Percentiles rank a stretch among this genome's conserved stretches.
These are phyloP conservation scores for Stachybotrys chlorohalonatus DNA, from an alignment of 2,329 filamentous ascomycete genomes.

Conservation along the genomic window DNA sequence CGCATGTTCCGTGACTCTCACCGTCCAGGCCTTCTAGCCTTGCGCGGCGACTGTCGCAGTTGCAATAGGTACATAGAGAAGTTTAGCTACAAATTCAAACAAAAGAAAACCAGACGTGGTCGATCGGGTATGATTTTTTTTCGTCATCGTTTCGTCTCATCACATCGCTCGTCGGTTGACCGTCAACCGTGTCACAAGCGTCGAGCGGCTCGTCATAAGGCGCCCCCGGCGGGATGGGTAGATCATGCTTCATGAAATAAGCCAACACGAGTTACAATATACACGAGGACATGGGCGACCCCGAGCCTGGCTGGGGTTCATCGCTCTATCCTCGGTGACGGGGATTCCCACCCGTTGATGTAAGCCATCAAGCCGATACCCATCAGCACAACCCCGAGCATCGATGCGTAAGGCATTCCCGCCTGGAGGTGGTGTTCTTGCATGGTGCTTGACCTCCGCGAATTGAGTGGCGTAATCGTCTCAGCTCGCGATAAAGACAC, in stretches of 20 bases:
- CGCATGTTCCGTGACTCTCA: background rate
- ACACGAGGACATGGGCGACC: background rate
- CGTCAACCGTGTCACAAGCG: slow-evolving; percentile 11
- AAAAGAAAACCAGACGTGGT: slow-evolving; percentile 14
- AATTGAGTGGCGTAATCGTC: slow-evolving; percentile 36
- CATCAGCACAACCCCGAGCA: slow-evolving; percentile 72
- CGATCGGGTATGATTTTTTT: slow-evolving; percentile 14
- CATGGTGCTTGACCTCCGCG: slow-evolving; percentile 27
- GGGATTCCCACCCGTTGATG: slow-evolving; percentile 67
- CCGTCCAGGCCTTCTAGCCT: background rate
- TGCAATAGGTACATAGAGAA: slow-evolving; percentile 15
- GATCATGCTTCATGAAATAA: slow-evolving; percentile 11
- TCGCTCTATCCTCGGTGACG: slow-evolving; percentile 22
- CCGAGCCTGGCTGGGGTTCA: slow-evolving; percentile 7
- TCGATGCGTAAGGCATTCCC: slow-evolving; percentile 67
- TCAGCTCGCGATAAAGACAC: slow-evolving; percentile 38
- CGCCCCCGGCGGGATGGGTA: slow-evolving; percentile 1
- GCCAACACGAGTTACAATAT: background rate
- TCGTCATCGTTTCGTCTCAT: slow-evolving; percentile 21
- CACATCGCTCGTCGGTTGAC: slow-evolving; percentile 17
- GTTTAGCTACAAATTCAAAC: slow-evolving; percentile 14
- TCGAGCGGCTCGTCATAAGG: background rate
- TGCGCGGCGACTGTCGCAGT: background rate
- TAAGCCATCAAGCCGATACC: slow-evolving; percentile 82
- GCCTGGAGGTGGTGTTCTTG: slow-evolving; percentile 37